phyloP scores from a whole-genome alignment of 805 yeast species.

The Candida piceae region DNA sequence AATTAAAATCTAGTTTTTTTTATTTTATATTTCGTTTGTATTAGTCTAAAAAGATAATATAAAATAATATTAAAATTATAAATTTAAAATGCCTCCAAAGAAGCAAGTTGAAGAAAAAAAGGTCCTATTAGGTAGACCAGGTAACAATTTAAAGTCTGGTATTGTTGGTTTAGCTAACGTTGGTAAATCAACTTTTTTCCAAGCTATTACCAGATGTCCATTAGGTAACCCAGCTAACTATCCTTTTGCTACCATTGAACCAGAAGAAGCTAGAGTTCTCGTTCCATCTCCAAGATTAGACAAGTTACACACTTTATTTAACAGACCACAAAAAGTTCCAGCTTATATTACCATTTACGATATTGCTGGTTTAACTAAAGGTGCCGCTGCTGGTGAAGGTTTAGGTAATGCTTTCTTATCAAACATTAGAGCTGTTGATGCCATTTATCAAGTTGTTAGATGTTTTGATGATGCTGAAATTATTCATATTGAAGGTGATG shows the following conservation, averaged over 20 bases:
- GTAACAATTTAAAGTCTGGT: constrained; percentile 53
- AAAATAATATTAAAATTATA: neutral
- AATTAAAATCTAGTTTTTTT: neutral
- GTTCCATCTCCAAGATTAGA: constrained; percentile 92
- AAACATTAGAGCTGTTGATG: constrained; percentile 96
- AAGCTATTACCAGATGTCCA: constrained; percentile 89
- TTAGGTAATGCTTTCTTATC: constrained; percentile 96
- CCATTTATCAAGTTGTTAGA: constrained; percentile 95
- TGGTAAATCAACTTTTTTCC: constrained; percentile 96
- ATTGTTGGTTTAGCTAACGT: constrained; percentile 94
- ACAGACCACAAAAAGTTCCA: constrained; percentile 82
- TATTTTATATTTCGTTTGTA: too few species aligned
- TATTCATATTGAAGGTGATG: constrained; percentile 95
- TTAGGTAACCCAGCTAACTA: constrained; percentile 96
- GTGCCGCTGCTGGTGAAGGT: constrained; percentile 96
- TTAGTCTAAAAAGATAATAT: neutral
- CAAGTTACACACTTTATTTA: constrained; percentile 64
- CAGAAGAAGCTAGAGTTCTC: constrained; percentile 94
- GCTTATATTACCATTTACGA: constrained; percentile 91
- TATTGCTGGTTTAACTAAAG: constrained; percentile 97
- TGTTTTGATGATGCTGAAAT: constrained; percentile 98
- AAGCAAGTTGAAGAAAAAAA: constrained; percentile 36
- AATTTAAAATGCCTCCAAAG: constrained; percentile 34
- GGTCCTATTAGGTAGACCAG: constrained; percentile 35
- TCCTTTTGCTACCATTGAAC: constrained; percentile 97